Percentiles rank a stretch among this genome's conserved stretches.
These are phyloP conservation scores for Diplodia mutila DNA, from an alignment of 2,329 filamentous ascomycete genomes.

Conservation along the genomic window DNA sequence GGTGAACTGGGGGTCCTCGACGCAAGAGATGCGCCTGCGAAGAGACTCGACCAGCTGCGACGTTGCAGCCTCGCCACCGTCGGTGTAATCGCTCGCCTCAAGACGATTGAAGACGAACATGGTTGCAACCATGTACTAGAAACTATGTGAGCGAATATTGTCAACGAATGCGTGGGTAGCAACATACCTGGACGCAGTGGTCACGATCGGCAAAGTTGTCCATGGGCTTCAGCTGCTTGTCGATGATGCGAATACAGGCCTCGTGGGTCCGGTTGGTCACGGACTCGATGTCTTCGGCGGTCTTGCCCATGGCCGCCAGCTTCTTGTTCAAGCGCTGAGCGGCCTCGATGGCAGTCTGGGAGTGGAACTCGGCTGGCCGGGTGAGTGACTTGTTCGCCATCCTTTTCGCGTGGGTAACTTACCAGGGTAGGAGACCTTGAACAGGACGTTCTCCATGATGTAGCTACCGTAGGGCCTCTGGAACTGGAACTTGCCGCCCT, in stretches of 20 bases:
- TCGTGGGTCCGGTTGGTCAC: slow-evolving; percentile 97
- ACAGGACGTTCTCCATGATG: slow-evolving; percentile 99
- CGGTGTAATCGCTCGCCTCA: slow-evolving; percentile 89
- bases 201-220: slow-evolving; percentile 99
- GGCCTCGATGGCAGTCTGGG: slow-evolving; percentile 95
- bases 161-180: not conserved
- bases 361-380: slow-evolving; percentile 84
- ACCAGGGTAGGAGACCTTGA: slow-evolving; percentile 99
- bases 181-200: slow-evolving; percentile 84
- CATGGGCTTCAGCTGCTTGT: slow-evolving; percentile 99
- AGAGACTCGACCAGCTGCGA: slow-evolving; percentile 88
- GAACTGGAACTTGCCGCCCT: slow-evolving; percentile 89
- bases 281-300: slow-evolving; percentile 84
- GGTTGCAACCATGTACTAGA: slow-evolving; percentile 87
- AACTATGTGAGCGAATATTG: slow-evolving; percentile 32
- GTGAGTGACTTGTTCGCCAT: not conserved
- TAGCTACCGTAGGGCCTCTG: slow-evolving; percentile 96
- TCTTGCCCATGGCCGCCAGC: slow-evolving; percentile 84
- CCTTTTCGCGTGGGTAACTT: slow-evolving; percentile 39
- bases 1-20: slow-evolving; percentile 95
- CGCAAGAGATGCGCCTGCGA: slow-evolving; percentile 90
- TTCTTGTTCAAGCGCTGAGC: slow-evolving; percentile 85
- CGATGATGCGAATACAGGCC: slow-evolving; percentile 97
- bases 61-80: slow-evolving; percentile 88
- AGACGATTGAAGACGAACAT: slow-evolving; percentile 97